Evolutionary conservation across 352 stramenopile species (phyloP), one percentile per base, ranked within the genome.

Genomic region (Achlya hypogyna): DNA sequence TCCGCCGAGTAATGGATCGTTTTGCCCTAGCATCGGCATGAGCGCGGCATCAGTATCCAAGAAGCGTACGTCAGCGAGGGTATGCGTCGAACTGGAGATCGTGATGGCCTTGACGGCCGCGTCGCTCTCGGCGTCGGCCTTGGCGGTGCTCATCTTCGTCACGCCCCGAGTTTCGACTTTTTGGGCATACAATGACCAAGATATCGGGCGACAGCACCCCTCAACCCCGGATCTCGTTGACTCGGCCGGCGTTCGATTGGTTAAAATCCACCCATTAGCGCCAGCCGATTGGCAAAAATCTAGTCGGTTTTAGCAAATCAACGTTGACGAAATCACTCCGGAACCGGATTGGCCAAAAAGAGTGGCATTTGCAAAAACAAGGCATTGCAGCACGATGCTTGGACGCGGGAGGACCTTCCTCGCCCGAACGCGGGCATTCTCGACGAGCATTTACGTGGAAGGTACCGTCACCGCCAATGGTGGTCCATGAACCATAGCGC

Each of bases 1-100:
- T 99, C 96, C 1, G 97, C 97, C 38, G 95, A 98, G 74, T 99
- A 99, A 58, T 93, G 83, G 51, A 95, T 93, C 31, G 86, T 95
- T 72, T 92, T 91, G 56, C 86, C 86, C 84, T 95, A 63, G 23
- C 23, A 51, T n/a, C 18, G 28, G 16, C 62, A 43, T 25, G 53
- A 63, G 16, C 27, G 54, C 9, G 29, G 14, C n/a, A 1, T 53
- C 25, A 1, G 23, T 18, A 22, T 34, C 20, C 5, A 31, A 16
- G 14, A 63, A 22, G 31, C 14, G 42, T 79, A 94, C 86, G 51
- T 94, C 86, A 3, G 84, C 82, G 20, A 94, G 72, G 45, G 84
- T 93, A 63, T 92, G 84, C 16, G 78, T 70, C 52, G 86, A 94
- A 75, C 91, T 85, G 31, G 82, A 85, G 43, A 94, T 85, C 18